Base-by-base conservation (phyloP, 2,329 filamentous ascomycete genomes). In the Colletotrichum sp. region DNA sequence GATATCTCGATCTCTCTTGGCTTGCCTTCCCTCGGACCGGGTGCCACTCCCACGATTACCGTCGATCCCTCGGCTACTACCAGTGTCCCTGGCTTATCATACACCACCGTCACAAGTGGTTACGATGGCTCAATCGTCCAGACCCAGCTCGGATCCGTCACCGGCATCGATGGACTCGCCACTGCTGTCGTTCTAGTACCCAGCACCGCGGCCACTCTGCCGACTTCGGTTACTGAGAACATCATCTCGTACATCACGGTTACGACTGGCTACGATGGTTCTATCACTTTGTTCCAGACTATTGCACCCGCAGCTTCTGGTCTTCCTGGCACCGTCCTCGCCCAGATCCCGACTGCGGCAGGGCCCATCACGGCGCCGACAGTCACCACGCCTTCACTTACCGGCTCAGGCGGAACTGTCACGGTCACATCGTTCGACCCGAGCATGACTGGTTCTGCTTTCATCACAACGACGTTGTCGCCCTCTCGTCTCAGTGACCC, bases 171-270 rank as follows among this genome's bases (percentile, higher is more conserved):
- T 16, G 72, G 72, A 9, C 52, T 75, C 3, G 72, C 72, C 7
- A 75, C 72, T 26, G 68, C 61, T 14, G n/a, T 75, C 21, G 10
- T 75, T 28, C 60, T 65, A 3, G 48, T 59, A 12, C 72, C 72
- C 13, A 39, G 60, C 10, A 28, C 52, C 7, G 16, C 36, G 9
- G 52, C 21, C 2, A 24, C 13, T 18, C n/a, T 61, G 4, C n/a
- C 60, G 7, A n/a, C 61, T 26, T 72, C 72, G 4, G 55, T 68
- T 21, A 72, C 69, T 4, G 59, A 72, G 68, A 48, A 59, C 52
- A 55, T 72, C 14, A 43, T 72, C 16, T 75, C 72, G 18, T 75
- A 75, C 39, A 68, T 75, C 32, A 75, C 72, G 3, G 55, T 75
- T 24, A 72, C 72, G 7, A 75, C 72, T 8, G 55, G 30, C 13